Evolutionary conservation across 2,329 filamentous ascomycete species (phyloP).

Genomic region (Pseudogymnoascus sp.): DNA sequence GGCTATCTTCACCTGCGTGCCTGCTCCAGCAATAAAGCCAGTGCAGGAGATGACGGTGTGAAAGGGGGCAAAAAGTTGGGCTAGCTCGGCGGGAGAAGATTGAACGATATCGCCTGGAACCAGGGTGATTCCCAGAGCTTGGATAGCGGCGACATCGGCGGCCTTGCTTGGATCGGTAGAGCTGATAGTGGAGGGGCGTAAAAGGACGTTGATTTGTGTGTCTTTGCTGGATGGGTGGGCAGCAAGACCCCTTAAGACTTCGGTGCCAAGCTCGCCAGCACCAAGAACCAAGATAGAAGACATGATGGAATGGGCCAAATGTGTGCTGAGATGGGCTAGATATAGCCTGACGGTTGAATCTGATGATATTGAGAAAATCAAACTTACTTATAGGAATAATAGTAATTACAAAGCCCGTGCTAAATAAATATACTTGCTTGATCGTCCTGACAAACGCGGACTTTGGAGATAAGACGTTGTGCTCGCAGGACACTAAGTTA

Average conservation of each 20-base stretch:
- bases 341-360: neutral
- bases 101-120: constrained; percentile 28
- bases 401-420: neutral
- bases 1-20: constrained; percentile 50
- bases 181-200: constrained; percentile 42
- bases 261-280: constrained; percentile 56
- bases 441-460: neutral
- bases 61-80: constrained; percentile 37
- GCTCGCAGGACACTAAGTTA: neutral
- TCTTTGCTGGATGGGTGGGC: constrained; percentile 32
- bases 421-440: neutral
- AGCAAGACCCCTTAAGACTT: constrained; percentile 44
- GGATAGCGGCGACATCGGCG: constrained; percentile 35
- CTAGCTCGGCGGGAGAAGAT: constrained; percentile 32
- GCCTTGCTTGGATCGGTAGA: constrained; percentile 33
- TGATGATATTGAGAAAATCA: neutral
- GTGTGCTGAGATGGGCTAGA: neutral
- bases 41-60: constrained; percentile 51
- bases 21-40: constrained; percentile 49
- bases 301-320: neutral
- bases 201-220: constrained; percentile 40
- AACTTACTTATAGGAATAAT: neutral
- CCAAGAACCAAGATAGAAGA: constrained; percentile 49
- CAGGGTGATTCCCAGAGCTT: constrained; percentile 15
- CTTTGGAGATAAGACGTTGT: constrained; percentile 1